Conservation (phyloP, 2,329 filamentous ascomycete species). For the Torrubiellomyces zombiae region DNA sequence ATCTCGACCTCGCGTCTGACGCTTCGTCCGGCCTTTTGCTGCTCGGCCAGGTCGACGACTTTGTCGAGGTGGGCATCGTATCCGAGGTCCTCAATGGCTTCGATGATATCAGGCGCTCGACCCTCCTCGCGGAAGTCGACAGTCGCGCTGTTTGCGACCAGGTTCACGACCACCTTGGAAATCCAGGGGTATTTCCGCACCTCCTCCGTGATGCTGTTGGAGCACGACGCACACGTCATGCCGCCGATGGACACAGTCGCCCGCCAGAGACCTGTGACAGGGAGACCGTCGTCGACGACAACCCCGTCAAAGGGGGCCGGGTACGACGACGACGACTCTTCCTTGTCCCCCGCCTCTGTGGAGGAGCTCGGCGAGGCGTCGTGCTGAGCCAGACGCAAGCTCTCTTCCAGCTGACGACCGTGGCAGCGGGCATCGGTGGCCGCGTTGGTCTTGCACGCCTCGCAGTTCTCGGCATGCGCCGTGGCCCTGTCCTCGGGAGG, state of each 20-base stretch:
- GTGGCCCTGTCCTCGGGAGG: constrained; percentile 11
- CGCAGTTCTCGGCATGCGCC: constrained; percentile 21
- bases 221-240: constrained; percentile 60
- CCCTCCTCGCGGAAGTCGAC: constrained; percentile 32
- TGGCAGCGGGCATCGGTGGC: constrained; percentile 4
- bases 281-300: constrained; percentile 6
- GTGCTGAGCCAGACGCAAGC: too few relatives aligned
- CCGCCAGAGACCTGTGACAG: constrained; percentile 19
- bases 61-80: constrained; percentile 46
- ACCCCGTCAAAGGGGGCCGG: constrained; percentile 10
- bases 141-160: constrained; percentile 50
- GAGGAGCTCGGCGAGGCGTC: constrained; percentile 2
- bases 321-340: constrained; percentile 1
- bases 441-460: constrained; percentile 14
- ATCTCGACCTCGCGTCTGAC: constrained; percentile 44
- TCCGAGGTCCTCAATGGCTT: constrained; percentile 44
- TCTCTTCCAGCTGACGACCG: constrained; percentile 3
- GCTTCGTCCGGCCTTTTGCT: constrained; percentile 18
- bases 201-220: constrained; percentile 42
- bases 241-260: constrained; percentile 46
- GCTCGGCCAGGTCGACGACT: constrained; percentile 23
- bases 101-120: constrained; percentile 16
- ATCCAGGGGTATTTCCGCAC: constrained; percentile 41
- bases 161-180: constrained; percentile 39
- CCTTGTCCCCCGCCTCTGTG: constrained; percentile 3